These are phyloP conservation scores for Neurospora sp. DNA, from an alignment of 495 filamentous ascomycete genomes.

Conservation along the genomic window DNA sequence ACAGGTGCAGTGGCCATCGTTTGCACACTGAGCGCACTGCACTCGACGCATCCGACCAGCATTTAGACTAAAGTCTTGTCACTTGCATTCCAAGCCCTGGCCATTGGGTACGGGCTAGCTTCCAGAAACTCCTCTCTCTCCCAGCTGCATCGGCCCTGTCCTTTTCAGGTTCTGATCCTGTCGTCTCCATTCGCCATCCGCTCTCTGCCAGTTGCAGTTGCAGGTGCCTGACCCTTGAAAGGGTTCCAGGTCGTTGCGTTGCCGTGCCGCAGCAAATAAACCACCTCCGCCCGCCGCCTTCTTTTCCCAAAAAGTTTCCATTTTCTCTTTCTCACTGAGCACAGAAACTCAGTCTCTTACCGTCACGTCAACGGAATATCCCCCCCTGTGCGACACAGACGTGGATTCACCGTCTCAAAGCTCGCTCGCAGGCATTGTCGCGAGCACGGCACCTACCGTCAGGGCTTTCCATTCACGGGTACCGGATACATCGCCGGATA, in stretches of 20 bases:
- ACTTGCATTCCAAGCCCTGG: not conserved
- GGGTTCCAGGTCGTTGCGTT: not conserved
- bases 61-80: not conserved
- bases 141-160: not conserved
- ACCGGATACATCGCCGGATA: not conserved
- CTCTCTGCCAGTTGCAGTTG: not conserved
- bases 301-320: not conserved
- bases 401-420: not conserved
- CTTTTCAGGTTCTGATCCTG: not conserved
- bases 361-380: not conserved
- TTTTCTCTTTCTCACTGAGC: not conserved
- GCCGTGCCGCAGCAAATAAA: not conserved
- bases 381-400: not conserved
- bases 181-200: not conserved
- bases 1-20: not conserved
- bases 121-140: not conserved
- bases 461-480: not conserved
- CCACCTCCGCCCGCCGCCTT: not conserved
- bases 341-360: not conserved
- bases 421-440: not conserved
- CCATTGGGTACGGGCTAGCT: not conserved
- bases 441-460: not conserved
- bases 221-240: not conserved
- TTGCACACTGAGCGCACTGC: not conserved
- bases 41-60: not conserved